Base-by-base conservation (phyloP, 805 yeast genomes). In the Clavispora santaluciae region DNA sequence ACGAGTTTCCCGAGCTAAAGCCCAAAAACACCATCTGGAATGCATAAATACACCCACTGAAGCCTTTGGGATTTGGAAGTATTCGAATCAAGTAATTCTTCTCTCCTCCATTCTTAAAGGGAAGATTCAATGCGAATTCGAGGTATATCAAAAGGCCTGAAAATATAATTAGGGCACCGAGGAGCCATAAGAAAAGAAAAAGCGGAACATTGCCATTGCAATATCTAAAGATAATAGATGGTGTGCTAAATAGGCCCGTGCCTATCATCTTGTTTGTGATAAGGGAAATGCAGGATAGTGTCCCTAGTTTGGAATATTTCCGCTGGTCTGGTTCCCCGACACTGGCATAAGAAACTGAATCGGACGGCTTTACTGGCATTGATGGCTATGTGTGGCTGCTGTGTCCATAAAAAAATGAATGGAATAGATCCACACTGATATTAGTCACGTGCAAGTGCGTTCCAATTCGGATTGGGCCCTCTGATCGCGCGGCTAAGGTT, bases 211-310 rank as follows among this genome's bases (percentile, higher is more conserved):
- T 65, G 10, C 73, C 72, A 37, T 57, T 49, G 44, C 65, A 56
- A 45, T 65, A 68, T 35, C 77, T 21, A 86, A 74, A 81, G 26
- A 83, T 79, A 21, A 82, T 71, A 4, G 86, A 75, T 1, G 87
- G 83, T 4, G 85, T 78, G 30, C 81, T 70, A 59, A 82, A 83
- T 28, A 83, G 79, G 21, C 89, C 90, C 3, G 88, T 81, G 31
- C 90, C 90, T 39, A 83, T 74, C 77, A 81, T 81, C 51, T 83
- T 72, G 59, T 83, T 83, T 45, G 82, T 64, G 55, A 80, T 77
- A 39, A 83, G 60, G 33, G 68, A 68, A 33, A 68, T 60, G 31
- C 72, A 66, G 43, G 59, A 54, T 10, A 56, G 50, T 21, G 61
- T 56, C 37, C 61, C 61, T 23, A 57, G 40, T 37, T 57, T 57